These are phyloP conservation scores for Dactylorhiza incarnata DNA, from an alignment of 106 monocot genomes.

Conservation along the genomic window DNA sequence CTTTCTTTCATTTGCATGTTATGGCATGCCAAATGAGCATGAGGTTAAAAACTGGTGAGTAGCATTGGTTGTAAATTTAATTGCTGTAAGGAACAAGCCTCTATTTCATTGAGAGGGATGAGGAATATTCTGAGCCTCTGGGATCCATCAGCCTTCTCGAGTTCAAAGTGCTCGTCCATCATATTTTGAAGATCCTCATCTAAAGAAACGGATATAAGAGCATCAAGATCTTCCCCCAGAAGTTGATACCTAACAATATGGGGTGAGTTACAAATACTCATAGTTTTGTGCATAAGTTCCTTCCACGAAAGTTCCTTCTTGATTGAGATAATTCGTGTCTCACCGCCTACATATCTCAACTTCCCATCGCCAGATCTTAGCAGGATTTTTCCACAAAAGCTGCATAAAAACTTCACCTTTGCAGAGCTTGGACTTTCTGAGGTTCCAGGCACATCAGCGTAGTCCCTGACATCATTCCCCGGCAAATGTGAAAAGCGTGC, in stretches of 20 bases:
- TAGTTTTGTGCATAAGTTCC: constrained; percentile 68
- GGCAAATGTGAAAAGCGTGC: too few relatives aligned
- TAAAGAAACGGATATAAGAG: constrained; percentile 79
- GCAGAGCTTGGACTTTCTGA: constrained; percentile 27
- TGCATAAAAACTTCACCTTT: constrained; percentile 86
- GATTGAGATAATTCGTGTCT: constrained; percentile 67
- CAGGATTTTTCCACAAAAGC: constrained; percentile 93
- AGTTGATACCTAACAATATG: constrained; percentile 92
- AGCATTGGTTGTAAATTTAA: too few relatives aligned
- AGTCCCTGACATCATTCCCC: background rate
- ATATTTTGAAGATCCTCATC: constrained; percentile 96
- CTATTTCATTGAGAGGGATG: constrained; percentile 50
- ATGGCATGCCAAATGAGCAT: too few relatives aligned
- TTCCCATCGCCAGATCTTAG: constrained; percentile 83
- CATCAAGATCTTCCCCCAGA: constrained; percentile 93
- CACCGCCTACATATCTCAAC: constrained; percentile 91
- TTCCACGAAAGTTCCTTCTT: constrained; percentile 39
- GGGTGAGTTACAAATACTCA: constrained; percentile 51
- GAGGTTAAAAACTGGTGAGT: too few relatives aligned
- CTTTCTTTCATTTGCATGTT: too few relatives aligned
- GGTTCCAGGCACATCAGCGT: constrained; percentile 9
- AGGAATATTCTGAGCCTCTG: constrained; percentile 70
- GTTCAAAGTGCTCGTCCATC: constrained; percentile 77
- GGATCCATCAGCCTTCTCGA: constrained; percentile 54
- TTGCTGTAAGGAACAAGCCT: constrained; percentile 17